Percentiles rank a stretch among this genome's conserved stretches.
Evolutionary conservation across 2,329 filamentous ascomycete species (phyloP).

Genomic region (Pyrenophora seminiperda): DNA sequence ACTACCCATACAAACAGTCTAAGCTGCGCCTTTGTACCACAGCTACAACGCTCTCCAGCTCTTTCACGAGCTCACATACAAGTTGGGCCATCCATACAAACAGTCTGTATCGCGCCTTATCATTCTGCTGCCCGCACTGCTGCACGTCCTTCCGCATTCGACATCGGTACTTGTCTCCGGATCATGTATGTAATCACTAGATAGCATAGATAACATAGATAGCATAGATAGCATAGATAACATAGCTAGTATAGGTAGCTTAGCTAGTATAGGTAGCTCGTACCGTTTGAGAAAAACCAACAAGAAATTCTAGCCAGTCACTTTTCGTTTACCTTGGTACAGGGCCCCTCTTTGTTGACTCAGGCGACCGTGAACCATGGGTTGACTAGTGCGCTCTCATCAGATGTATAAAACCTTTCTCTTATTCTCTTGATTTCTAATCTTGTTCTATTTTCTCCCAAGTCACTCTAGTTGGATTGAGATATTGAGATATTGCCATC

Average conservation of each 20-base stretch:
- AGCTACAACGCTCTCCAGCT: not conserved
- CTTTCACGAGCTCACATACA: not conserved
- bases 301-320: not conserved
- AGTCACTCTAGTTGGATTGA: not conserved
- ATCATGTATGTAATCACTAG: conserved; percentile 4
- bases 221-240: no score
- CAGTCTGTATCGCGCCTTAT: not conserved
- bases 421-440: not conserved
- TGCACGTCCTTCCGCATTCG: not conserved
- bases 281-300: not conserved
- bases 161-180: not conserved
- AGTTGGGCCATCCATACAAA: not conserved
- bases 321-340: not conserved
- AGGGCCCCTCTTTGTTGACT: not conserved
- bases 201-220: not conserved
- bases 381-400: not conserved
- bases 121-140: not conserved
- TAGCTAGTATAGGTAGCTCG: not conserved
- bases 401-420: not conserved
- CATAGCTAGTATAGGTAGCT: no score
- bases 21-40: not conserved
- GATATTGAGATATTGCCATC: not conserved
- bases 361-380: not conserved
- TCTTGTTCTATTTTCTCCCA: not conserved
- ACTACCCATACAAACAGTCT: not conserved